Evolutionary conservation across 768 basidiomycete species (phyloP).

Genomic region (Kwoniella europaea): DNA sequence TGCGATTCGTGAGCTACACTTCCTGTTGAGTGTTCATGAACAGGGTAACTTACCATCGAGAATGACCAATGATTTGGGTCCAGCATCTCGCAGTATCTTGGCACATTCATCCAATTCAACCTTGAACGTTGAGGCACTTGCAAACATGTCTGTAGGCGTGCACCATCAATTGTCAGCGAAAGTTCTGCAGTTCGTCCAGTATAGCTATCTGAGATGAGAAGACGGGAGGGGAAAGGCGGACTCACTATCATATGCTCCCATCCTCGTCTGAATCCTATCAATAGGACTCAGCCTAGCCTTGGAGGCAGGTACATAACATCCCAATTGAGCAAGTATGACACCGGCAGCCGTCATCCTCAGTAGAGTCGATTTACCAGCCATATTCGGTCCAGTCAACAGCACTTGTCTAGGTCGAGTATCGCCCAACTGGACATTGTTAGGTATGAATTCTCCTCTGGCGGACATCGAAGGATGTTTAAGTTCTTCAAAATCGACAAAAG

Average conservation of each 20-base stretch:
- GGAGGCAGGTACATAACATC: constrained; percentile 90
- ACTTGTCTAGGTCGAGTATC: constrained; percentile 68
- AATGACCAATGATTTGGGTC: constrained; percentile 91
- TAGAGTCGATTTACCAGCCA: constrained; percentile 74
- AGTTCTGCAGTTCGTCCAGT: neutral
- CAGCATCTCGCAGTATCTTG: constrained; percentile 90
- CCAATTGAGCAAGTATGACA: constrained; percentile 88
- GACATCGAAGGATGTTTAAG: constrained; percentile 87
- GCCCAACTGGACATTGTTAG: constrained; percentile 88
- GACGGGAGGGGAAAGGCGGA: neutral
- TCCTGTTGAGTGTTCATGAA: constrained; percentile 5
- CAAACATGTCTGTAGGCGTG: constrained; percentile 52
- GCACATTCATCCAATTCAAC: constrained; percentile 97
- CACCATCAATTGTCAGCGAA: constrained; percentile 6
- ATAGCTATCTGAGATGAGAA: too few relatives aligned
- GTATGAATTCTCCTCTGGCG: constrained; percentile 79
- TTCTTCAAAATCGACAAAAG: constrained; percentile 84
- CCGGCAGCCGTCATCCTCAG: constrained; percentile 95
- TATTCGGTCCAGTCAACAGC: constrained; percentile 76
- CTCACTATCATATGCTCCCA: constrained; percentile 94
- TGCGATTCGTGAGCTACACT: constrained; percentile 52
- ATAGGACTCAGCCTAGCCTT: constrained; percentile 87
- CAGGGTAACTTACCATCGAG: constrained; percentile 72
- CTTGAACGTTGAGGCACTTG: constrained; percentile 75
- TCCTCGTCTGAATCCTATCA: constrained; percentile 87